A percentile compares a stretch with the other conserved stretches of the same genome.
Conservation (phyloP, 352 stramenopile genomes). For the Globisporangium canariense region DNA sequence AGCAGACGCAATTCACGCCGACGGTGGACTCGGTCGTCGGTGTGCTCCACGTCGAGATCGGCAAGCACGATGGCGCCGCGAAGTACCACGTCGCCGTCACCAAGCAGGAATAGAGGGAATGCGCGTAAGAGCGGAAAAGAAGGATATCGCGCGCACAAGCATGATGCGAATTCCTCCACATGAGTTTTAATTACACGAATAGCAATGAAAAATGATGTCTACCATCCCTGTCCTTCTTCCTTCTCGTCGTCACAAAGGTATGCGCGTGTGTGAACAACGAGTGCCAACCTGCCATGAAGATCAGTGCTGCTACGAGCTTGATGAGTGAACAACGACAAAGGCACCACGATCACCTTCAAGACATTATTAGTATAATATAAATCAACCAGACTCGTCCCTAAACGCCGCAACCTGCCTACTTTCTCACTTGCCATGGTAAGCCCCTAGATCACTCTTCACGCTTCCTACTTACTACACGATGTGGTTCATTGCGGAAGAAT, state of each 20-base stretch:
- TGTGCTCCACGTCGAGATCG: slow-evolving; percentile 62
- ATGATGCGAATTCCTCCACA: not conserved
- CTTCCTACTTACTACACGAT: slow-evolving; percentile 27
- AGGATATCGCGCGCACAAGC: not conserved
- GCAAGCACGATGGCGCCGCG: slow-evolving; percentile 28
- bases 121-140: not conserved
- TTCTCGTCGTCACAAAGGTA: too few species aligned
- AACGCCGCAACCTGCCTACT: not conserved
- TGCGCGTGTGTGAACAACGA: too few species aligned
- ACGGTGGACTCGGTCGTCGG: slow-evolving; percentile 51
- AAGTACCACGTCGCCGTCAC: slow-evolving; percentile 39
- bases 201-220: not conserved
- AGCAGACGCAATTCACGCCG: slow-evolving; percentile 50
- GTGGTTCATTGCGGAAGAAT: slow-evolving; percentile 20
- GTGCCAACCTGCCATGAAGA: too few species aligned
- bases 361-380: slow-evolving; percentile 13
- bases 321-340: not conserved
- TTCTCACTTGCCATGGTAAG: not conserved
- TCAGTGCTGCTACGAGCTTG: too few species aligned
- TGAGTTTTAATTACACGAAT: slow-evolving; percentile 1
- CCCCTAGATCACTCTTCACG: not conserved
- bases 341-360: not conserved
- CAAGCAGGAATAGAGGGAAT: slow-evolving; percentile 29
- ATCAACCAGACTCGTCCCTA: not conserved
- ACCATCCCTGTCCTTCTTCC: too few species aligned